Evolutionary conservation across 768 basidiomycete species (phyloP).

Genomic region (Suillus spraguei): DNA sequence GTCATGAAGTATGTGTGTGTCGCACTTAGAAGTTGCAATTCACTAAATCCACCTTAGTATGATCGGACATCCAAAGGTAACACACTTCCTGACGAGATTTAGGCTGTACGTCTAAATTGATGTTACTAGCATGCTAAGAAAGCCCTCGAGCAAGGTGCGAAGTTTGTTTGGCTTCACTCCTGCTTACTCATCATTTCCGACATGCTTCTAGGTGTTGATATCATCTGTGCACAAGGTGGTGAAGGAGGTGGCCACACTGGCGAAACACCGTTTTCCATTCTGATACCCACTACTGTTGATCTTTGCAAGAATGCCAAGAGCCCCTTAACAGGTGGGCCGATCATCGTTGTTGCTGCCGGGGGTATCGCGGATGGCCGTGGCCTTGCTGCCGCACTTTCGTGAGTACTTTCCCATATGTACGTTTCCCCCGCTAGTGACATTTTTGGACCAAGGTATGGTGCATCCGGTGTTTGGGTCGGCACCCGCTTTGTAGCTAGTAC

Average conservation of each 20-base stretch:
- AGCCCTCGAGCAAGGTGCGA: slow-evolving; percentile 68
- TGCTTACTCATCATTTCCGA: not conserved
- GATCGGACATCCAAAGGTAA: slow-evolving; percentile 84
- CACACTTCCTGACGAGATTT: not conserved
- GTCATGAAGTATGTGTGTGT: slow-evolving; percentile 74
- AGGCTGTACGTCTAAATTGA: slow-evolving; percentile 5
- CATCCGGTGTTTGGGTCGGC: slow-evolving; percentile 86
- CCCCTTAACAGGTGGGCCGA: slow-evolving; percentile 75
- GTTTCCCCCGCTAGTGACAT: not conserved
- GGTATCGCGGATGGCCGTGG: slow-evolving; percentile 85
- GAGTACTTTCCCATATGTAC: slow-evolving; percentile 17
- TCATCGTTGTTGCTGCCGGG: slow-evolving; percentile 83
- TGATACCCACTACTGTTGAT: slow-evolving; percentile 84
- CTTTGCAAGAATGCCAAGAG: slow-evolving; percentile 68
- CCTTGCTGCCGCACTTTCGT: slow-evolving; percentile 75
- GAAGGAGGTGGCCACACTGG: slow-evolving; percentile 92
- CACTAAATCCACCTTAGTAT: slow-evolving; percentile 46
- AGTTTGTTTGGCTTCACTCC: not conserved
- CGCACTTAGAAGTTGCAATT: slow-evolving; percentile 5
- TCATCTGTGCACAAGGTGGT: slow-evolving; percentile 87
- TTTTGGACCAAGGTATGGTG: slow-evolving; percentile 62
- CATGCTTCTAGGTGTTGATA: slow-evolving; percentile 66
- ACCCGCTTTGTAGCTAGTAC: slow-evolving; percentile 84
- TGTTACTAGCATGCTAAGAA: slow-evolving; percentile 63
- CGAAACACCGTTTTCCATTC: slow-evolving; percentile 76